Evolutionary conservation across 257 asterid genomes (phyloP), one percentile per base, ranked within the genome.

Genomic region (Thymus mandschuricus): DNA sequence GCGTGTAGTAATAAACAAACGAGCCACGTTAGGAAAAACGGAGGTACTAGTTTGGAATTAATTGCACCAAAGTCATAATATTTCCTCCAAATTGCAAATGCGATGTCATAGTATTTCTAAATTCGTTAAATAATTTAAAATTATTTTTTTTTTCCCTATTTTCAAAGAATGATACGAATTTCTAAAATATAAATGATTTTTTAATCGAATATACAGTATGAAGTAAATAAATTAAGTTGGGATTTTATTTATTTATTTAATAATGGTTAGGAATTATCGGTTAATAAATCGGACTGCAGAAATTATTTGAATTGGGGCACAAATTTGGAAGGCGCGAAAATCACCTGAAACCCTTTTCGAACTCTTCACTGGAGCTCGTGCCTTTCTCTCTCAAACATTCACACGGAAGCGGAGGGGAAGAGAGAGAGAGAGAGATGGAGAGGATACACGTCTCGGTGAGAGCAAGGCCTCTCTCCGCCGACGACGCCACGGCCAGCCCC

Each of bases 381-480:
- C 0, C 48, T 43, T 35, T 44, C 35, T 45, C 68, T 51, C 83
- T 21, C 74, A 4, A 60, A 4, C 59, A 12, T n/a, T 6, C 76
- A n/a, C 75, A 8, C 57, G 33, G 13, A n/a, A 15, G 40, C 34
- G 11, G 57, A 29, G 63, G 63, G 34, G 70, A n/a, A n/a, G n/a
- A n/a, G n/a, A 49, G 67, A 13, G 64, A 66, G 21, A 43, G 70
- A 56, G 67, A 13, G 64, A 66, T 92, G 97, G 98, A 92, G 80
- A 89, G 96, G 73, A 92, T 92, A 68, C 96, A 90, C 73, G 97
- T 92, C 2, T 86, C 96, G 0, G 96, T 90, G 28, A 79, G 98
- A 74, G 86, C 97, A 4, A 79, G 95, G 55, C 98, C 98, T 8
- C 92, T 92, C 51, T 82, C 92, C 3, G 62, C 73, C 13, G 98